A percentile compares a stretch with the other conserved stretches of the same genome.
Evolutionary conservation across 768 basidiomycete species (phyloP).

Genomic region (Phaeolepiota aurea): DNA sequence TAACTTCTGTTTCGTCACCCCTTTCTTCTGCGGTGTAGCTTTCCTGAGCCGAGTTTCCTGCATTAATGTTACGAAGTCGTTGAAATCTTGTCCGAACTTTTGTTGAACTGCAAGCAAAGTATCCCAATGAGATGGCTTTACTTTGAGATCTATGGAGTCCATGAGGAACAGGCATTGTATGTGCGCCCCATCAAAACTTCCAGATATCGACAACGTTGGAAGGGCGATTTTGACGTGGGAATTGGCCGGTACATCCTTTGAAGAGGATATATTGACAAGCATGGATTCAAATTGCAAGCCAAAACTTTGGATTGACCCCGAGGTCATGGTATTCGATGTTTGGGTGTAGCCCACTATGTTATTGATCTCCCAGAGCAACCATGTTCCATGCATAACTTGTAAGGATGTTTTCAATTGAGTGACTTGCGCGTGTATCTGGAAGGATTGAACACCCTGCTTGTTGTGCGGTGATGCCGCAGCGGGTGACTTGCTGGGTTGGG

Average conservation of each 20-base stretch:
- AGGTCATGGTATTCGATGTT: constrained; percentile 24
- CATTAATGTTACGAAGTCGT: constrained; percentile 64
- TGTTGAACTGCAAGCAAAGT: constrained; percentile 77
- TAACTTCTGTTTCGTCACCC: constrained; percentile 8
- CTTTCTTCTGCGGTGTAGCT: constrained; percentile 6
- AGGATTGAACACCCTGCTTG: constrained; percentile 15
- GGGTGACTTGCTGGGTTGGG: constrained; percentile 25
- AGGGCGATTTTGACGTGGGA: constrained; percentile 56
- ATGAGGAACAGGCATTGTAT: constrained; percentile 53
- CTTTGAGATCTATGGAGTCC: constrained; percentile 61
- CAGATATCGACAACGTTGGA: constrained; percentile 58
- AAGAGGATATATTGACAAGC: constrained; percentile 48
- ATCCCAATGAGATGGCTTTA: constrained; percentile 82
- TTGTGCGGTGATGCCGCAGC: constrained; percentile 21
- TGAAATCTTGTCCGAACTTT: constrained; percentile 86
- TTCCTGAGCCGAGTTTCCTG: constrained; percentile 41
- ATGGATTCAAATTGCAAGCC: constrained; percentile 62
- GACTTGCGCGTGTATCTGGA: constrained; percentile 48
- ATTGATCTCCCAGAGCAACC: constrained; percentile 69
- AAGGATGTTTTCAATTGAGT: constrained; percentile 49
- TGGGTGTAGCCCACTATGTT: constrained; percentile 40
- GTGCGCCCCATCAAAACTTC: constrained; percentile 37
- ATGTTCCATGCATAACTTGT: constrained; percentile 84
- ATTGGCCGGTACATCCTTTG: constrained; percentile 24
- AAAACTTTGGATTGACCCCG: constrained; percentile 30